Evolutionary conservation across 805 yeast genomes (phyloP).

Genomic region (Zygosaccharomyces kombuchaensis): DNA sequence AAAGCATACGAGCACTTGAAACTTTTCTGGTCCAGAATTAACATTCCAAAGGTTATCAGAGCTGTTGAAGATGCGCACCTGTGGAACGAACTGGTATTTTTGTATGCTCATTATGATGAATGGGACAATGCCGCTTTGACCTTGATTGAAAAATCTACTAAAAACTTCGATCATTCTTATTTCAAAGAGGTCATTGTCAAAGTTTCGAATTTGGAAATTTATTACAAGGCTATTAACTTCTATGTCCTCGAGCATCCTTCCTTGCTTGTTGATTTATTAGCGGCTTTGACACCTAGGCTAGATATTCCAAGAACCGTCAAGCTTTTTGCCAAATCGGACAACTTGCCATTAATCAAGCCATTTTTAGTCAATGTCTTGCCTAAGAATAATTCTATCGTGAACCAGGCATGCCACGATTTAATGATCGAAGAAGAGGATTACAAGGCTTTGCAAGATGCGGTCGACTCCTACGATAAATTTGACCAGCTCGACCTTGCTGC

Average conservation of each 20-base stretch:
- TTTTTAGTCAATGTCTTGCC: conserved; percentile 87
- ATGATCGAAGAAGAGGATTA: conserved; percentile 96
- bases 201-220: conserved; percentile 93
- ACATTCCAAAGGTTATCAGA: conserved; percentile 92
- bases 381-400: conserved; percentile 86
- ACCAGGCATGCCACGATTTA: conserved; percentile 91
- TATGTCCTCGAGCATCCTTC: conserved; percentile 91
- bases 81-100: conserved; percentile 94
- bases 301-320: conserved; percentile 93
- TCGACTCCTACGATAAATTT: conserved; percentile 85
- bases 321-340: conserved; percentile 91
- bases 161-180: conserved; percentile 87
- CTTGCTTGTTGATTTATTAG: conserved; percentile 76
- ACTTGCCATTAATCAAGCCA: conserved; percentile 92
- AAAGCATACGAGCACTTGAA: conserved; percentile 94
- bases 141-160: conserved; percentile 91
- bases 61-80: conserved; percentile 92
- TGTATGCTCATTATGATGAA: conserved; percentile 97
- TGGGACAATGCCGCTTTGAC: conserved; percentile 98
- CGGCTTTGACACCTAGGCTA: conserved; percentile 80
- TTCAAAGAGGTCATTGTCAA: conserved; percentile 94
- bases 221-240: conserved; percentile 94
- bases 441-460: conserved; percentile 79
- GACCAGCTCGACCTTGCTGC: conserved; percentile 90
- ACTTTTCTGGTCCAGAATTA: conserved; percentile 96